Conservation (phyloP, 805 yeast species). For the Metschnikowia kunwiensis region DNA sequence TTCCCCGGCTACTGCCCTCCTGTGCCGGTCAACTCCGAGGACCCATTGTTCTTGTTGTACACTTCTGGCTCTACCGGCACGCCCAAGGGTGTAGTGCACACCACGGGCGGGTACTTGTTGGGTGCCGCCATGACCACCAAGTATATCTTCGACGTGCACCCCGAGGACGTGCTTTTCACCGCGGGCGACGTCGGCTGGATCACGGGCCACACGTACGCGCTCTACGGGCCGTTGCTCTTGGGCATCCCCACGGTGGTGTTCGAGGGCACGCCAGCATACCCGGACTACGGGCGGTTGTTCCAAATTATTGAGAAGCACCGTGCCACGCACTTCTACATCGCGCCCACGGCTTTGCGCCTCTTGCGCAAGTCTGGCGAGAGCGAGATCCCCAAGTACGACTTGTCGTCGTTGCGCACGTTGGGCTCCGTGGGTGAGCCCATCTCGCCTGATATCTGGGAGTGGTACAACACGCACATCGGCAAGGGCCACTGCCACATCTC, state of each 20-base stretch:
- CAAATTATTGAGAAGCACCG: slow-evolving; percentile 67
- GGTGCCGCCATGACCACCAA: slow-evolving; percentile 73
- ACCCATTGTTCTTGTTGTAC: slow-evolving; percentile 74
- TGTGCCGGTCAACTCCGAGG: slow-evolving; percentile 73
- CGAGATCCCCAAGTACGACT: slow-evolving; percentile 58
- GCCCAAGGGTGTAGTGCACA: slow-evolving; percentile 83
- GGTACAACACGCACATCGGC: slow-evolving; percentile 75
- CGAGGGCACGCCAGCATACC: slow-evolving; percentile 87
- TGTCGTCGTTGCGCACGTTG: slow-evolving; percentile 61
- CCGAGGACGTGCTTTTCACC: slow-evolving; percentile 72
- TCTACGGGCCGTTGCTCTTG: slow-evolving; percentile 73
- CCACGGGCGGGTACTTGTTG: slow-evolving; percentile 75
- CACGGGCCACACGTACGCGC: slow-evolving; percentile 81
- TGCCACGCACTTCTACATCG: slow-evolving; percentile 78
- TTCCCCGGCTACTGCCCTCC: slow-evolving; percentile 71
- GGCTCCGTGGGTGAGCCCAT: slow-evolving; percentile 89
- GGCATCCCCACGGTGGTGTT: slow-evolving; percentile 80
- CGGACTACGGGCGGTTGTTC: slow-evolving; percentile 78
- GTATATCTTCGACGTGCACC: slow-evolving; percentile 73
- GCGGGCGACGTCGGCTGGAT: slow-evolving; percentile 94
- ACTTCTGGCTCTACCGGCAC: slow-evolving; percentile 88
- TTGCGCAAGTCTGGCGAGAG: slow-evolving; percentile 71
- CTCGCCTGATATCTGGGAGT: slow-evolving; percentile 83
- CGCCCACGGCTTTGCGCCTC: slow-evolving; percentile 79
- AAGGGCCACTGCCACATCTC: slow-evolving; percentile 65